phyloP scores from a whole-genome alignment of 805 yeast genomes.

The Teunomyces funiuensis region DNA sequence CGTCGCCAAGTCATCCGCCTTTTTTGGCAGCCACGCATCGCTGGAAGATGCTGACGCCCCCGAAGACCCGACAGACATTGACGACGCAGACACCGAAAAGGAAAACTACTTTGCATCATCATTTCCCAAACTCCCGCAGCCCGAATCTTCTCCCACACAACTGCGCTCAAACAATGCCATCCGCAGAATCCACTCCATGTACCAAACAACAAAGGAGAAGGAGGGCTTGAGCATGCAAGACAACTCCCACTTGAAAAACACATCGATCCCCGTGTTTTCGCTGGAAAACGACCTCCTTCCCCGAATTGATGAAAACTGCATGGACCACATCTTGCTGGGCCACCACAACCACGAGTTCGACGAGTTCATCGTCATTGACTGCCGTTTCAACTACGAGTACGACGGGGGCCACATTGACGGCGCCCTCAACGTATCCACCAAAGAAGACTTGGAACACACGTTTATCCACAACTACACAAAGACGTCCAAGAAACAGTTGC shows the following conservation, averaged over 20 bases:
- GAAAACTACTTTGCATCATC: constrained; percentile 10
- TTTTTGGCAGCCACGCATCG: constrained; percentile 1
- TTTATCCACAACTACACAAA: constrained; percentile 31
- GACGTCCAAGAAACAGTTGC: constrained; percentile 40
- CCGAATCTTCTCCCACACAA: constrained; percentile 6
- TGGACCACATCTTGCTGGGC: constrained; percentile 60
- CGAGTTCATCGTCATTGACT: constrained; percentile 67
- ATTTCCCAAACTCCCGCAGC: constrained; percentile 9
- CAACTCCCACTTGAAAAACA: constrained; percentile 31
- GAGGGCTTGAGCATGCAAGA: constrained; percentile 24
- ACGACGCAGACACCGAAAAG: constrained; percentile 10
- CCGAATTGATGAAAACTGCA: constrained; percentile 59
- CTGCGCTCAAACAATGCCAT: constrained; percentile 27
- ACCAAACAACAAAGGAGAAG: constrained; percentile 45
- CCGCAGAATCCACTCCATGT: constrained; percentile 70
- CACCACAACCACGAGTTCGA: constrained; percentile 49
- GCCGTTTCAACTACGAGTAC: constrained; percentile 90
- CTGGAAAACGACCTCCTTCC: constrained; percentile 61
- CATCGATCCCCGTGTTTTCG: constrained; percentile 29
- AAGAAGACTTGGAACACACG: constrained; percentile 61
- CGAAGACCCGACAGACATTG: constrained; percentile 7
- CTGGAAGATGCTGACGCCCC: constrained; percentile 5
- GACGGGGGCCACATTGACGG: constrained; percentile 89
- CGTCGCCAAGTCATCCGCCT: constrained; percentile 1
- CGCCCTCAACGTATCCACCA: constrained; percentile 75